A percentile compares a stretch with the other conserved stretches of the same genome.
phyloP scores from a whole-genome alignment of 2,329 filamentous ascomycete genomes.

The Furcasterigmium furcatum region DNA sequence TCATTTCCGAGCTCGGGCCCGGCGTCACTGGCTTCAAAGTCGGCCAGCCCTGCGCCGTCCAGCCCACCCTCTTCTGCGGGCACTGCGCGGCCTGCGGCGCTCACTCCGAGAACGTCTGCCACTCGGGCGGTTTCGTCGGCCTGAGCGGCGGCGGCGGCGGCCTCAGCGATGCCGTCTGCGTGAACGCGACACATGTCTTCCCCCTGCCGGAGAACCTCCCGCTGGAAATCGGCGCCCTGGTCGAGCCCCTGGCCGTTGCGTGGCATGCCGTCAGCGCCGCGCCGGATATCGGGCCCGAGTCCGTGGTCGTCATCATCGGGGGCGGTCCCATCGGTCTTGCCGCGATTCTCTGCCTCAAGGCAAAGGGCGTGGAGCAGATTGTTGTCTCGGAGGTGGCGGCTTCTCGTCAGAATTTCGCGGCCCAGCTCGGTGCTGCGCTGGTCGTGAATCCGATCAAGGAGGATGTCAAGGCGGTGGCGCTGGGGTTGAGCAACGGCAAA shows the following conservation, averaged over 20 bases:
- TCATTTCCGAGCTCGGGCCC: conserved; percentile 52
- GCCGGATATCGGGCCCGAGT: conserved; percentile 26
- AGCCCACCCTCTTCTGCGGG: conserved; percentile 54
- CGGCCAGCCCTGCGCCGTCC: conserved; percentile 53
- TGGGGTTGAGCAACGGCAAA: conserved; percentile 11
- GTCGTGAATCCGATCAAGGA: conserved; percentile 11
- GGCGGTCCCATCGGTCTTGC: conserved; percentile 62
- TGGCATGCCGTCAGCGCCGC: conserved; percentile 55
- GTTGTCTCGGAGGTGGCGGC: conserved; percentile 55
- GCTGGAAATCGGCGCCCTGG: conserved; percentile 52
- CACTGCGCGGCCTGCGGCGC: conserved; percentile 49
- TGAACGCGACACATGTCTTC: conserved; percentile 41
- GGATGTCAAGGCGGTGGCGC: conserved; percentile 12
- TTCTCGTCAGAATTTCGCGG: conserved; percentile 46
- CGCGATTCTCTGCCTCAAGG: conserved; percentile 54
- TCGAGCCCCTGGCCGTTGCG: conserved; percentile 61
- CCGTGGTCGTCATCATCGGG: conserved; percentile 53
- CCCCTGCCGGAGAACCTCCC: conserved; percentile 46
- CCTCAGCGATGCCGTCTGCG: conserved; percentile 47
- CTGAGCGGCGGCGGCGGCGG: conserved; percentile 45
- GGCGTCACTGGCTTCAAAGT: conserved; percentile 39
- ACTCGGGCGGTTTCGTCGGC: conserved; percentile 40
- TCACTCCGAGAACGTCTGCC: conserved; percentile 25
- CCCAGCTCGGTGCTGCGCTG: conserved; percentile 45
- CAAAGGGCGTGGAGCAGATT: conserved; percentile 48